Base-by-base conservation (phyloP, 2,329 filamentous ascomycete species). In the Scedosporium minutisporum region DNA sequence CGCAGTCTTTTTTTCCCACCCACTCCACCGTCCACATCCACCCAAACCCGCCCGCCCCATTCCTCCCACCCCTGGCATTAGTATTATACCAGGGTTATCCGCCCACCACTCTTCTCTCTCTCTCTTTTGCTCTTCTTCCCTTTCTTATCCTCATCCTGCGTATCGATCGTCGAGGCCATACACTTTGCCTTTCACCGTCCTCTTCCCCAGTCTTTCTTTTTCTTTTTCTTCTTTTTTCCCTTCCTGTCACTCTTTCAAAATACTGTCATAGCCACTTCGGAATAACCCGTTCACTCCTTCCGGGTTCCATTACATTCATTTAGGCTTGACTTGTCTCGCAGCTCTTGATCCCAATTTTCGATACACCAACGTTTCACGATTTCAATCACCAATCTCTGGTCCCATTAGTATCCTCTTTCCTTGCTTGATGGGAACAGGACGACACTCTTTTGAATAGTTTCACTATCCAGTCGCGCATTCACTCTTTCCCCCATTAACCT, bases 41-140 rank as follows among this genome's bases (percentile, higher is more conserved):
- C 66, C 67, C 63, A 61, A 65, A 65, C 63, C 61, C 74, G 63
- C 64, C 65, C 65, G 64, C 64, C 64, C 66, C 68, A 65, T 68
- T 71, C 69, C 69, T 67, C 66, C 66, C 65, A 60, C 63, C 63
- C 64, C 63, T 61, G 65, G 61, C 58, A 65, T 65, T 64, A 66
- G 69, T 70, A 69, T 70, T 69, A 69, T 68, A 68, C 69, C 69
- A 71, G 73, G 72, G 71, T 72, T 74, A 69, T 71, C 70, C 70
- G 66, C 70, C 72, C 71, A 68, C 71, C 71, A 70, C 67, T 68
- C 67, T 68, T 69, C 69, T 67, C 68, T 69, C 66, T 69, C 72
- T 67, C 70, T 68, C 68, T 66, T 60, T 69, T 70, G 68, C 69
- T 72, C 71, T 66, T 67, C 71, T 71, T 70, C 69, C 65, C 59